Evolutionary conservation across 2,329 filamentous ascomycete genomes (phyloP), one percentile per base, ranked within the genome.

Genomic region (Aspergillus tanneri): DNA sequence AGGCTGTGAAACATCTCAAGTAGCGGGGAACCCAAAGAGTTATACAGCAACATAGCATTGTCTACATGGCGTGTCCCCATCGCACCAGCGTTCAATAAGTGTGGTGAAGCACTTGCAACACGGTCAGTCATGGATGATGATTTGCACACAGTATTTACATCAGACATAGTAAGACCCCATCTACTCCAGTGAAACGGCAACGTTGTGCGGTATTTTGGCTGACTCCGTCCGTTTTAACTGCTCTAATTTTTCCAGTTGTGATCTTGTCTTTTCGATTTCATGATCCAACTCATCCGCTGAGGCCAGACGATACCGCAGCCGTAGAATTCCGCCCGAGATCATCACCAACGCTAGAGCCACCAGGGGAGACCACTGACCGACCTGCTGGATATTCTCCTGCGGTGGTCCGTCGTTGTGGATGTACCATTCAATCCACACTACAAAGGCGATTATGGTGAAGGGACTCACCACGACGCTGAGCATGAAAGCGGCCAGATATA

Each of bases 371-470:
- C 65, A 68, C 40, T 68, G 65, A 7, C 63, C 65, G 10, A 68
- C 65, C 34, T 67, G 64, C 16, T 58, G 52, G 1, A 61, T 58
- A 28, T 49, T 55, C 42, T 68, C 65, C 24, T 61, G 55, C 0
- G 57, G 52, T 0, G 62, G 58, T 1, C 63, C 63, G 32, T 68
- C 65, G 10, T 62, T 54, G 23, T 54, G 43, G 7, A 68, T 66
- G 46, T 58, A 65, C 43, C 55, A 63, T 41, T 68, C 65, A n/a
- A 63, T 62, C 63, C 64, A 68, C 6, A 52, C 48, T 1, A 68
- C 58, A 38, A 68, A 68, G 0, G 62, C 65, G 6, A 67, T 53
- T 1, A 60, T 57, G 0, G 63, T 66, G 0, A 67, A 41, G 0
- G 64, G 65, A 10, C 62, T 66, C 23, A 64, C 44, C 7, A 67